Evolutionary conservation across 2,329 filamentous ascomycete genomes (phyloP), one percentile per base, ranked within the genome.

Genomic region (Ceratocystis eucalypticola): DNA sequence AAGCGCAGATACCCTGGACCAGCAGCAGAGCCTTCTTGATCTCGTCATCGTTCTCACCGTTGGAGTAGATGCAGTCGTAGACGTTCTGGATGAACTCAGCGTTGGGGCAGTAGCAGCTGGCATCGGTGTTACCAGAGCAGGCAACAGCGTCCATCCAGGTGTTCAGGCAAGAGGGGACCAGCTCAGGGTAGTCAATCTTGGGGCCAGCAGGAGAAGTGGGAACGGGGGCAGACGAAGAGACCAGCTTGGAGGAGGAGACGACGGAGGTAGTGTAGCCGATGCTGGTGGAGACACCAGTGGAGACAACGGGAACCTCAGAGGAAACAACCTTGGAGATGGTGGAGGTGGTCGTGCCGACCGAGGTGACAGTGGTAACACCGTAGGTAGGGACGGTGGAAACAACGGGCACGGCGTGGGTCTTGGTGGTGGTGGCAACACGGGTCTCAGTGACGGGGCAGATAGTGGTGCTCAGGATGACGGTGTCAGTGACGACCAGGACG

Each of bases 1-100:
- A 78, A 67, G 88, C 91, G 79, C 93, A 97, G 77, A 97, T 89
- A 75, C 92, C 92, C 76, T 92, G 87, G 80, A 96, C 88, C 84
- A 89, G 96, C 72, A 83, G 82, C 68, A 94, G 82, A 68, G 91
- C 89, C 71, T 85, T 77, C 65, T 84, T 80, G 71, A 93, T 81
- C 73, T 89, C 82, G 59, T 82, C 79, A 69, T 86, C 82, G 68
- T 82, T 81, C 68, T 82, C 80, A 70, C 86, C 88, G 81, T 91
- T 87, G 67, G 91, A 83, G 72, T 87, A 84, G 71, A 97, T 81
- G 78, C 93, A 97, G 69, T 83, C 78, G 75, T 89, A 93, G 74
- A 96, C 85, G 73, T 86, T 87, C 75, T 85, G 80, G 73, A 91
- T 88, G 77, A 94, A 93, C 66, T 84, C 78, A 68, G 81, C 75